Percentiles rank a stretch among this genome's conserved stretches.
phyloP scores from a whole-genome alignment of 768 basidiomycete species.

The Tylopilus vinaceipallidus region DNA sequence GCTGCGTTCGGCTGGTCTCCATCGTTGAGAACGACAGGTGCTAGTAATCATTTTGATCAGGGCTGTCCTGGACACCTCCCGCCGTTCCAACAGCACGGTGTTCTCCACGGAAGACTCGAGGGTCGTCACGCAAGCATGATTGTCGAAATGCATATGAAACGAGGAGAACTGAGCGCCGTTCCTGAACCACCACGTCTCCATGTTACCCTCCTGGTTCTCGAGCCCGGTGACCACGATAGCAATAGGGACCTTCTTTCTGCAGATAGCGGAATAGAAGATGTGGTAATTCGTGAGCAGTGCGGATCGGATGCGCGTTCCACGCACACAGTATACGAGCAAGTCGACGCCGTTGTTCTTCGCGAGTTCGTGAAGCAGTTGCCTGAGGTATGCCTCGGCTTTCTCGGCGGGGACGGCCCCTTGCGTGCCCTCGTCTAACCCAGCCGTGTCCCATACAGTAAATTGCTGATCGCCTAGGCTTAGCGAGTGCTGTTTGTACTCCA shows the following conservation, averaged over 20 bases:
- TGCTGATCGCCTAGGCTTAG: constrained; percentile 16
- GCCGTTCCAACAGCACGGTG: constrained; percentile 15
- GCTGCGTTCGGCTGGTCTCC: constrained; percentile 28
- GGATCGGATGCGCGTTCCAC: constrained; percentile 37
- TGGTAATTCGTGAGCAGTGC: constrained; percentile 38
- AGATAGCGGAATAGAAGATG: constrained; percentile 40
- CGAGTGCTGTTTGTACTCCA: constrained; percentile 26
- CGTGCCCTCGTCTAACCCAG: constrained; percentile 31
- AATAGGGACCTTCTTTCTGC: constrained; percentile 38
- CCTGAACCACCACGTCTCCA: constrained; percentile 34
- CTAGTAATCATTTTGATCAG: constrained; percentile 22
- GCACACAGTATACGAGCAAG: constrained; percentile 41
- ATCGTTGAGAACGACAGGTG: constrained; percentile 22
- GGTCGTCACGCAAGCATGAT: constrained; percentile 35
- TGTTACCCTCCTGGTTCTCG: constrained; percentile 34
- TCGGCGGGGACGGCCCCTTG: constrained; percentile 29
- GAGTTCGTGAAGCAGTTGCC: constrained; percentile 36
- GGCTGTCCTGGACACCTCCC: constrained; percentile 21
- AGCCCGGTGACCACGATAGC: constrained; percentile 41
- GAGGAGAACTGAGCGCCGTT: constrained; percentile 25
- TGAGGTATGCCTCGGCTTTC: constrained; percentile 31
- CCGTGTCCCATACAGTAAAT: constrained; percentile 35
- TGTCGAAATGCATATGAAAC: constrained; percentile 27
- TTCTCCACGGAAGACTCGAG: constrained; percentile 16
- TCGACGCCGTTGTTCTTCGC: constrained; percentile 35